These are phyloP conservation scores for Xylogone sp. DNA, from an alignment of 2,329 filamentous ascomycete species.

Conservation along the genomic window DNA sequence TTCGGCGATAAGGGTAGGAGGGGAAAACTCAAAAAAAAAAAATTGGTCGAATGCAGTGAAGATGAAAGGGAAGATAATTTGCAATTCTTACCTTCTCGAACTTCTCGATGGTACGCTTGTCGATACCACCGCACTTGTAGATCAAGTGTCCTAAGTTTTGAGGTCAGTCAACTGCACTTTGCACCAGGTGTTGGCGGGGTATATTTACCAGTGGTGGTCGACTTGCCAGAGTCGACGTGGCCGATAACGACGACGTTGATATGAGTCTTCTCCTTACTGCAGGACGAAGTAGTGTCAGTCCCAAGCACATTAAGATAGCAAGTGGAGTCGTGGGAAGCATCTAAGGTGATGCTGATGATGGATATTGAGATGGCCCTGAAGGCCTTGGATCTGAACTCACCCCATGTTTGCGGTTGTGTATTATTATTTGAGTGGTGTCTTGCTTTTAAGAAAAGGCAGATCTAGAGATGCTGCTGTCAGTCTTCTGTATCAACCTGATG, in stretches of 20 bases:
- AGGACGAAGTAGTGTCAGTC: constrained; percentile 21
- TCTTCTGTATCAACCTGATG: constrained; percentile 7
- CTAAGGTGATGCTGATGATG: constrained; percentile 8
- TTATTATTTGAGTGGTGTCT: constrained; percentile 20
- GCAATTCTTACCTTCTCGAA: constrained; percentile 89
- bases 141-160: constrained; percentile 81
- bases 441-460: constrained; percentile 18
- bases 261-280: constrained; percentile 93
- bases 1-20: constrained; percentile 20
- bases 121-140: constrained; percentile 99
- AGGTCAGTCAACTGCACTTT: constrained; percentile 9
- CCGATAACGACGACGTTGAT: constrained; percentile 99
- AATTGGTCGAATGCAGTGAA: no score
- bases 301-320: constrained; percentile 11
- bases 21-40: constrained; percentile 12
- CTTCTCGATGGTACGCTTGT: constrained; percentile 99
- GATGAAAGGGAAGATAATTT: no score
- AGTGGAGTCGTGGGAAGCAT: constrained; percentile 8
- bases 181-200: not conserved
- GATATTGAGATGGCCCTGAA: not conserved
- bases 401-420: constrained; percentile 30
- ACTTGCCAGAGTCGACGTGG: constrained; percentile 99
- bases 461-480: constrained; percentile 18
- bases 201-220: constrained; percentile 83
- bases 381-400: constrained; percentile 19